Evolutionary conservation across 2,329 filamentous ascomycete species (phyloP), one percentile per base, ranked within the genome.

Genomic region (Curvularia hawaiiensis): DNA sequence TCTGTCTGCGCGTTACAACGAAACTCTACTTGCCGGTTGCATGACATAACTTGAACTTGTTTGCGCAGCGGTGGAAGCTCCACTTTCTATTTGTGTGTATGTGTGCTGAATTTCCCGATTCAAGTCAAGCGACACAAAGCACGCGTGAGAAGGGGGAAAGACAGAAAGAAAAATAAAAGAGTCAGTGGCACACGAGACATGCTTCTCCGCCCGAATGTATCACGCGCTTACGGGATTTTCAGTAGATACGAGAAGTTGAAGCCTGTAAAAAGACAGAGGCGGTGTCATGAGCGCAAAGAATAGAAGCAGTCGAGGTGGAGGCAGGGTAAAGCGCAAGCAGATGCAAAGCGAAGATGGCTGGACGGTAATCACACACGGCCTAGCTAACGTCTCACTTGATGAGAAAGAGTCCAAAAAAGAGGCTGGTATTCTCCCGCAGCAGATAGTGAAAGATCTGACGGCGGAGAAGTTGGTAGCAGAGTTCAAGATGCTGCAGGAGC

Each of bases 351-450:
- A 64, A 0, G 74, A 77, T 62, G 75, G 74, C 3, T 77, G 75
- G 75, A 77, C 71, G 2, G 65, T 77, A 0, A 66, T 77, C n/a
- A 73, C 73, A 16, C 72, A 74, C 54, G 61, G 66, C 0, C 20
- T 68, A 1, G 54, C 60, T 12, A 63, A 58, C 1, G 22, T 67
- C 10, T 60, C 58, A 2, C 18, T 63, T 30, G 18, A 33, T 7
- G 38, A 38, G 18, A 30, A 56, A 55, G 46, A 54, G 31, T 22
- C 50, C 18, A 22, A 47, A 20, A 16, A 33, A 43, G 16, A 38
- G 8, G 7, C 35, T 26, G 53, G 51, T 18, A 54, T 63, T 4
- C 57, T 67, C 31, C 64, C 69, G 10, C 33, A 41, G 11, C 44
- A 49, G 9, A 61, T 50, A 3, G 67, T 73, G 0, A 50, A 65